Evolutionary conservation across 345 rosid species (phyloP), one percentile per base, ranked within the genome.

Genomic region (Melaleuca quinquenervia): DNA sequence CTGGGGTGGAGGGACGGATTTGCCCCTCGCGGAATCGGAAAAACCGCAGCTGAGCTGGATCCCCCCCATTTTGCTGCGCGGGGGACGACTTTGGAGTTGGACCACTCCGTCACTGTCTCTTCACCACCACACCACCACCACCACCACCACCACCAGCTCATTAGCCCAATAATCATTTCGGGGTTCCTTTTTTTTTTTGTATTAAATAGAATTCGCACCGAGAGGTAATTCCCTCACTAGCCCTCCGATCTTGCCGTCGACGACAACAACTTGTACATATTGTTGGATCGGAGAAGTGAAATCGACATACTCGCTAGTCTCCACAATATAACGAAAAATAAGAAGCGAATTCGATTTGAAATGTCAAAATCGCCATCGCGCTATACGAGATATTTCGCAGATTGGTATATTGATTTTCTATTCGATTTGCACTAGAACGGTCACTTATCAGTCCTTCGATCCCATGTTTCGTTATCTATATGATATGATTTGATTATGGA

Each of bases 291-390:
- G 27, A 11, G 13, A 26, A n/a, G 10, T 7, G 75, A 62, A 0
- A 27, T 27, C 14, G 27, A 24, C 21, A 20, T 27, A 9, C 44
- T 29, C 2, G 1, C 76, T 8, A 29, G 15, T 64, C 11, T 29
- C 44, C 76, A 1, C 76, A 14, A 0, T 15, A 7, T 62, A 6
- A 14, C 2, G 2, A 51, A 2, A 51, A 0, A 3, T 0, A 6
- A 0, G 0, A 27, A 7, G 11, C 3, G 2, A 29, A 14, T 29
- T 29, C 3, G 16, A 8, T n/a, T 3, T 12, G n/a, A n/a, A 1
- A 1, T 1, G 4, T 8, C 11, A 12, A n/a, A 0, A 32, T n/a
- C 3, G 18, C 2, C 32, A 5, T 1, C 3, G 0, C 27, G 1
- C 1, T 16, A 11, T 16, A 6, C n/a, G 1, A 58, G 8, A n/a